Evolutionary conservation across 169 alveolate species (phyloP), one percentile per base, ranked within the genome.

Genomic region (Eimeria mitis): DNA sequence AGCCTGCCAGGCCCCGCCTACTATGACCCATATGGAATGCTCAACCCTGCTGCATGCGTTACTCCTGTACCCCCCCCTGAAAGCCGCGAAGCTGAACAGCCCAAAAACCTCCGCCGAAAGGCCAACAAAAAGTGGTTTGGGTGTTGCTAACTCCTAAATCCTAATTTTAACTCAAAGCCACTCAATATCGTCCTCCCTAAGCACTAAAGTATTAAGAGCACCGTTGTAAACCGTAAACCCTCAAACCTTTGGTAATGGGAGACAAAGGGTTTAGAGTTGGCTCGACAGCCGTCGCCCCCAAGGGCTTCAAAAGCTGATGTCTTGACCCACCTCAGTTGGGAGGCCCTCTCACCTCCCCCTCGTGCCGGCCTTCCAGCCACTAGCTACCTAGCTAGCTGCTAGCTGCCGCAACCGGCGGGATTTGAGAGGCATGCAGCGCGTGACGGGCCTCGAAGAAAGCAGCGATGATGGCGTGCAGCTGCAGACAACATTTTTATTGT

Each of bases 21-120:
- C 95, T 91, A 91, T 56, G 95, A 91, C 75, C 95, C 95, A 44
- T 91, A 91, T 85, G 95, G 95, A 56, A 91, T 91, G 95, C 49
- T 91, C 40, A 91, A 91, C 85, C 95, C 95, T 16, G 95, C 95
- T n/a, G 95, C 95, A 37, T 91, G 95, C 85, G 68, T 91, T 28
- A 8, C 95, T 37, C 91, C 95, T 5, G 37, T 91, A 13, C 87
- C 91, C 4, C 52, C 90, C 47, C 90, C 90, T 11, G 90, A 83
- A 28, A 83, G 56, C 75, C 70, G 73, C 49, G 90, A 83, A 37
- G 90, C 28, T 19, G 90, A 83, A 34, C 90, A 83, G 71, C 90
- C 90, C 37, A 83, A 83, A 37, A 75, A 83, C 34, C 70, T 83
- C 44, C 90, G 90, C 90, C 61, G 90, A 19, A 83, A 83, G 71